Evolutionary conservation across 208 protist genomes (phyloP).

Genomic region (Porcisia hertigi): DNA sequence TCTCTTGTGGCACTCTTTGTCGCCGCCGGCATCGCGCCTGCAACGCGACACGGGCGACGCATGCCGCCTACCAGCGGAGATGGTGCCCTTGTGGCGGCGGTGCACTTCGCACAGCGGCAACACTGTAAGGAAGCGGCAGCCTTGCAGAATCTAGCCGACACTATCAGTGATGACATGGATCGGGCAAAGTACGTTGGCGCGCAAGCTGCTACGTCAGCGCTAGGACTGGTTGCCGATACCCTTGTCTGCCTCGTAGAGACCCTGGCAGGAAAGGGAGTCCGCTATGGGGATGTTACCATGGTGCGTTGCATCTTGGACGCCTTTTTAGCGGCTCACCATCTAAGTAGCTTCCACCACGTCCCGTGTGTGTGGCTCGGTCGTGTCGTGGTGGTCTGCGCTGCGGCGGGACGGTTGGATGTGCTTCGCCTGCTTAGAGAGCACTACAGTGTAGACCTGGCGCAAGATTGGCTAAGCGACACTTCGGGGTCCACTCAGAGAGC

Average conservation of each 20-base stretch:
- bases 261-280: not conserved
- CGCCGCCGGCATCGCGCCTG: constrained; percentile 43
- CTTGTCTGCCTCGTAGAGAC: constrained; percentile 11
- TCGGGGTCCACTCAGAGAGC: not conserved
- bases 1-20: constrained; percentile 43
- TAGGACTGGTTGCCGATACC: constrained; percentile 16
- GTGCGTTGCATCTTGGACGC: constrained; percentile 32
- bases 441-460: constrained; percentile 39
- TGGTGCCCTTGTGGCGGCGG: constrained; percentile 27
- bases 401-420: constrained; percentile 37
- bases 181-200: not conserved
- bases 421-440: constrained; percentile 43
- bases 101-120: constrained; percentile 28
- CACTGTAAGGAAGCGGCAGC: constrained; percentile 5
- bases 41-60: constrained; percentile 36
- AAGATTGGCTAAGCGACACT: not conserved
- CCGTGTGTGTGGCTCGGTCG: constrained; percentile 41
- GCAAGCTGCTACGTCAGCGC: constrained; percentile 6
- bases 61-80: constrained; percentile 11
- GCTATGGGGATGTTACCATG: constrained; percentile 4
- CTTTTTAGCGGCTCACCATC: constrained; percentile 22
- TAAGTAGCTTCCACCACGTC: constrained; percentile 25
- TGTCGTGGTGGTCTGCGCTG: constrained; percentile 50
- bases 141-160: not conserved
- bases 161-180: not conserved